Evolutionary conservation across 768 basidiomycete species (phyloP).

Genomic region (Boletus reticuloceps): DNA sequence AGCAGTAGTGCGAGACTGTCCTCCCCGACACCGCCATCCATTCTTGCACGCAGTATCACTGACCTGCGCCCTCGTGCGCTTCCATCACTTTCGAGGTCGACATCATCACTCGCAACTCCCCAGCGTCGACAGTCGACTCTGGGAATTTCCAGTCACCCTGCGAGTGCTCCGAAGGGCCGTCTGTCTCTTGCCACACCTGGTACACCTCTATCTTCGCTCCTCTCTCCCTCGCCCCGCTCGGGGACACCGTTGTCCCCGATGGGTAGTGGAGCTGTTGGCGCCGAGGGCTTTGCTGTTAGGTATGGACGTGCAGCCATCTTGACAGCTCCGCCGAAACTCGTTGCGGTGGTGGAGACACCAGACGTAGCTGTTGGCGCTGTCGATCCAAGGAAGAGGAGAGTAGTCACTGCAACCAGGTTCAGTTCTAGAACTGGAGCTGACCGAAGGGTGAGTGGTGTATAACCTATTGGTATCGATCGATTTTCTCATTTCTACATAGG

Average conservation of each 20-base stretch:
- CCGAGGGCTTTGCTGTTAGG: conserved; percentile 41
- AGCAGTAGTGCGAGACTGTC: conserved; percentile 21
- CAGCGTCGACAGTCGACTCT: conserved; percentile 34
- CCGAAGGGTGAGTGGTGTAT: conserved; percentile 57
- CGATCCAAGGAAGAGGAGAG: conserved; percentile 77
- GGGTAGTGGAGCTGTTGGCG: conserved; percentile 20
- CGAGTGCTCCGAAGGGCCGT: conserved; percentile 40
- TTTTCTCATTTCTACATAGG: conserved; percentile 38
- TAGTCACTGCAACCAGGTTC: conserved; percentile 86
- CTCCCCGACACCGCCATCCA: conserved; percentile 26
- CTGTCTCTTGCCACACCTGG: conserved; percentile 41
- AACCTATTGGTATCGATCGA: background rate
- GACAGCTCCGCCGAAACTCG: conserved; percentile 79
- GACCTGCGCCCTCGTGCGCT: conserved; percentile 43
- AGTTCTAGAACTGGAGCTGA: conserved; percentile 81
- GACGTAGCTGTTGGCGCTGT: conserved; percentile 90
- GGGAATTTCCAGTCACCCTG: conserved; percentile 34
- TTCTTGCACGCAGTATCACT: conserved; percentile 15
- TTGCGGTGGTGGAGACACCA: conserved; percentile 82
- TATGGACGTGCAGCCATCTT: conserved; percentile 73
- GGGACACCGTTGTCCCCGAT: conserved; percentile 35
- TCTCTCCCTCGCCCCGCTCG: conserved; percentile 29
- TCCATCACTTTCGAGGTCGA: conserved; percentile 56
- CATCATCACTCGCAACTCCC: conserved; percentile 43
- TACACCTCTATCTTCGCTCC: conserved; percentile 37